These are phyloP conservation scores for Ogataea haglerorum DNA, from an alignment of 805 yeast genomes.

Conservation along the genomic window DNA sequence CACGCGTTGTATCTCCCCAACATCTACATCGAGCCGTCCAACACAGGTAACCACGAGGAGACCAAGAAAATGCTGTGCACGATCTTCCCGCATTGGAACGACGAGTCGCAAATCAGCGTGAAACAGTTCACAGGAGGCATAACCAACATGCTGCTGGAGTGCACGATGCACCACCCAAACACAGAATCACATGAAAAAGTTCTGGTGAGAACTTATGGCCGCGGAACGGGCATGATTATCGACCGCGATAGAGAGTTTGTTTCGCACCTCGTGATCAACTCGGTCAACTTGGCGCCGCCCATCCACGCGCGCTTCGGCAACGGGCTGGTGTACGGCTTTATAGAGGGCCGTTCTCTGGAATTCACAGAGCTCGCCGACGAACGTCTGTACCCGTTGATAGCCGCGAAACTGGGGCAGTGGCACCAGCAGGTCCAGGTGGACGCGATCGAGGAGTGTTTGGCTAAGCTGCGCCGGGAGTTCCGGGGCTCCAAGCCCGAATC, in stretches of 20 bases:
- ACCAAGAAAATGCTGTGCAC: slow-evolving; percentile 38
- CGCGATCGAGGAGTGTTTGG: slow-evolving; percentile 46
- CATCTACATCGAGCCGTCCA: slow-evolving; percentile 35
- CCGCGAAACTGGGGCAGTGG: slow-evolving; percentile 69
- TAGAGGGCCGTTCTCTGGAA: slow-evolving; percentile 59
- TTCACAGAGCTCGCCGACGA: slow-evolving; percentile 51
- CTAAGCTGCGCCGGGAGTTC: slow-evolving; percentile 34
- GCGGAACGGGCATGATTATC: slow-evolving; percentile 67
- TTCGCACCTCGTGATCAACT: slow-evolving; percentile 60
- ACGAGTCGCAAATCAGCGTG: slow-evolving; percentile 32
- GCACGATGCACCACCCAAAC: slow-evolving; percentile 30
- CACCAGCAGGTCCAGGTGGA: slow-evolving; percentile 48
- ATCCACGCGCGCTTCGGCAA: slow-evolving; percentile 66
- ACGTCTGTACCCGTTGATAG: slow-evolving; percentile 52
- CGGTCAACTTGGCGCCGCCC: slow-evolving; percentile 63
- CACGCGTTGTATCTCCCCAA: slow-evolving; percentile 51
- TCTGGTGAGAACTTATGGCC: slow-evolving; percentile 69
- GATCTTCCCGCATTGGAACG: slow-evolving; percentile 41
- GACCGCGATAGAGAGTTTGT: slow-evolving; percentile 74
- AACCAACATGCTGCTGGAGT: slow-evolving; percentile 56
- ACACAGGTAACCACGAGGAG: slow-evolving; percentile 34
- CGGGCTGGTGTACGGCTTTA: slow-evolving; percentile 68
- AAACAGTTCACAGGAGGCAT: slow-evolving; percentile 58
- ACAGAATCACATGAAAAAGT: slow-evolving; percentile 35
- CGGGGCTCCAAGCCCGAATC: slow-evolving; percentile 14